These are phyloP conservation scores for Chlorella sp. DNA, from an alignment of 139 green algal genomes.

Conservation along the genomic window DNA sequence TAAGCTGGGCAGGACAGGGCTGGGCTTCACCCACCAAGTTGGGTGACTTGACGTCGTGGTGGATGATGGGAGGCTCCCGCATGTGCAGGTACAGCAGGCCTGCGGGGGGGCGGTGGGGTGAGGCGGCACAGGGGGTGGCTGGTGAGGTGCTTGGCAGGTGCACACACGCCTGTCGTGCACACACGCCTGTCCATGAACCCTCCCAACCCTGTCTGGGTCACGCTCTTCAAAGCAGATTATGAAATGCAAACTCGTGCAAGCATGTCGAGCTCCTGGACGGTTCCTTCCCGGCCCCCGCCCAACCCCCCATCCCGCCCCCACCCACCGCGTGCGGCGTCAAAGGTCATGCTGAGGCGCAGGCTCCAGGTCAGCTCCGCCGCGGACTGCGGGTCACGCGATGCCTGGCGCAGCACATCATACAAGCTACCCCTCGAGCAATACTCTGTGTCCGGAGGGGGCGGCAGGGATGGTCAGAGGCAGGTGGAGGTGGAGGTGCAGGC, in stretches of 20 bases:
- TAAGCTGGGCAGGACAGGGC: not conserved
- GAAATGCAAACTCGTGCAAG: too few species aligned
- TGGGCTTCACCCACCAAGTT: not conserved
- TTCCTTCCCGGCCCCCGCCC: too few species aligned
- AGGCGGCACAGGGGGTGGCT: not conserved
- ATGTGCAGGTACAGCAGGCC: conserved; percentile 19
- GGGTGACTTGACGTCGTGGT: conserved; percentile 5
- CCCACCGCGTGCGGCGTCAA: not conserved
- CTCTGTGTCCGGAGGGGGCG: not conserved
- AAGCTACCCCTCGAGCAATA: not conserved
- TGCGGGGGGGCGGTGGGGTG: not conserved
- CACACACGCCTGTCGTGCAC: too few species aligned
- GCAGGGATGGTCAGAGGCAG: too few species aligned
- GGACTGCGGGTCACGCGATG: not conserved
- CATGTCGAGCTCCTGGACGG: too few species aligned
- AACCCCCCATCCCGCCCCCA: too few species aligned
- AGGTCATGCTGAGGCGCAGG: conserved; percentile 4
- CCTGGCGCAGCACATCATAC: conserved; percentile 15
- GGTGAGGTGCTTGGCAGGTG: too few species aligned
- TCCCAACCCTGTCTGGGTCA: too few species aligned
- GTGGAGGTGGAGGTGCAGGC: too few species aligned
- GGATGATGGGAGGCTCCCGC: not conserved
- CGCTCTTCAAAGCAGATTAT: too few species aligned
- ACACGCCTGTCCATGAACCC: too few species aligned
- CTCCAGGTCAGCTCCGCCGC: conserved; percentile 1